Conservation (phyloP, 78 protist species). For the Goniomonas avonlea region DNA sequence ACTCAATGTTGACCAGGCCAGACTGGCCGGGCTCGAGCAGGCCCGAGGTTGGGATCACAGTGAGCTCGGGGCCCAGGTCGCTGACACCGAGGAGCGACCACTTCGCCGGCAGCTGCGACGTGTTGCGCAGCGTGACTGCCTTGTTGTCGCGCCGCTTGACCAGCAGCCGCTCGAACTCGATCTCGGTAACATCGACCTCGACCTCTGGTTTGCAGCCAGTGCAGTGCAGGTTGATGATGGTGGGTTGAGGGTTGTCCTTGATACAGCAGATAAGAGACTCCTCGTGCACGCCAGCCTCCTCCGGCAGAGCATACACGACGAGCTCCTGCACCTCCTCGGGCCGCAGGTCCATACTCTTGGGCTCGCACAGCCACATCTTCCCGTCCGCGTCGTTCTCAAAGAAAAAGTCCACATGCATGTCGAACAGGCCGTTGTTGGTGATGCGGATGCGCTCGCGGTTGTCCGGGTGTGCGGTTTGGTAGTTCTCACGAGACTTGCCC, state of each 20-base stretch:
- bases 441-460: conserved; percentile 28
- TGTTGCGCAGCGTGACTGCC: conserved; percentile 10
- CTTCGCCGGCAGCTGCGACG: conserved; percentile 19
- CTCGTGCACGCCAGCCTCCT: not conserved
- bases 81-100: not conserved
- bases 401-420: conserved; percentile 3
- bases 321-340: conserved; percentile 41
- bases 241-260: conserved; percentile 54
- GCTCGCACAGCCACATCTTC: conserved; percentile 3
- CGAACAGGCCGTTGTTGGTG: conserved; percentile 45
- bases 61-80: not conserved
- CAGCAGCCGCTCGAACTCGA: conserved; percentile 45
- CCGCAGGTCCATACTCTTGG: not conserved
- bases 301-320: conserved; percentile 45
- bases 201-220: conserved; percentile 38
- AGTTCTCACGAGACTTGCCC: not conserved
- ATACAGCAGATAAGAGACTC: conserved; percentile 35
- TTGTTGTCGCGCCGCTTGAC: conserved; percentile 12
- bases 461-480: not conserved
- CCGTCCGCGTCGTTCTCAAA: not conserved
- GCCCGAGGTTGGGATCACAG: not conserved
- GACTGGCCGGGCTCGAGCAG: not conserved
- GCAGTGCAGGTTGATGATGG: conserved; percentile 23
- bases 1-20: not conserved
- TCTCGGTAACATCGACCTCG: not conserved